Conservation (phyloP, 163 green algal genomes). For the Prototheca wickerhamii region DNA sequence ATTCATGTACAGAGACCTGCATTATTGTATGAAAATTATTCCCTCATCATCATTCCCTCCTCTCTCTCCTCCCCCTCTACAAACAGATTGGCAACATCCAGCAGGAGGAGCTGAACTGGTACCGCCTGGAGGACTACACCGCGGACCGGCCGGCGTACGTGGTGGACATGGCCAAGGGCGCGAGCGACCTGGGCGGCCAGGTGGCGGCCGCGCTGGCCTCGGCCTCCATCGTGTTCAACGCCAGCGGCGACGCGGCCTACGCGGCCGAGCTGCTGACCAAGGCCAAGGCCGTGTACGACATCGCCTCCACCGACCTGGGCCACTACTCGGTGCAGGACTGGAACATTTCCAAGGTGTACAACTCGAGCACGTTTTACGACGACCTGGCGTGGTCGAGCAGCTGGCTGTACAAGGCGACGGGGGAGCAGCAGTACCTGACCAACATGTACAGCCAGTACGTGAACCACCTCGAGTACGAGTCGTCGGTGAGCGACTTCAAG, state of each 20-base stretch:
- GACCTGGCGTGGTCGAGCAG: conserved; percentile 52
- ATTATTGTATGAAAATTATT: too few species aligned
- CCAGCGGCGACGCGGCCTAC: conserved; percentile 28
- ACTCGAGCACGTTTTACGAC: conserved; percentile 43
- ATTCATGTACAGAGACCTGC: too few species aligned
- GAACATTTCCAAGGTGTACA: conserved; percentile 40
- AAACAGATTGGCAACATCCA: conserved; percentile 38
- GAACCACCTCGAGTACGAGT: conserved; percentile 31
- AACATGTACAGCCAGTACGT: conserved; percentile 35
- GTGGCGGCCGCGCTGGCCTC: conserved; percentile 38
- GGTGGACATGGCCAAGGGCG: conserved; percentile 30
- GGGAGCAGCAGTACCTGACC: conserved; percentile 29
- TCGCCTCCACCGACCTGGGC: conserved; percentile 4
- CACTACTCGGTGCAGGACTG: conserved; percentile 16
- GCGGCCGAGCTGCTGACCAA: conserved; percentile 34
- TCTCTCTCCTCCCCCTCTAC: not conserved
- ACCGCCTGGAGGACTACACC: conserved; percentile 37
- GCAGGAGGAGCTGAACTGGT: conserved; percentile 34
- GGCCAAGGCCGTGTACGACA: conserved; percentile 20
- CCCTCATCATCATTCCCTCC: too few species aligned
- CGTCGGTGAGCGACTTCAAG: conserved; percentile 16
- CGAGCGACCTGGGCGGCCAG: conserved; percentile 40
- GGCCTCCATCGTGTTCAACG: conserved; percentile 35
- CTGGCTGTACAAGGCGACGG: conserved; percentile 53
- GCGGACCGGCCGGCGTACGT: conserved; percentile 31